phyloP scores from a whole-genome alignment of 1,139 yeast species.

The Geotrichum phurueaensis region DNA sequence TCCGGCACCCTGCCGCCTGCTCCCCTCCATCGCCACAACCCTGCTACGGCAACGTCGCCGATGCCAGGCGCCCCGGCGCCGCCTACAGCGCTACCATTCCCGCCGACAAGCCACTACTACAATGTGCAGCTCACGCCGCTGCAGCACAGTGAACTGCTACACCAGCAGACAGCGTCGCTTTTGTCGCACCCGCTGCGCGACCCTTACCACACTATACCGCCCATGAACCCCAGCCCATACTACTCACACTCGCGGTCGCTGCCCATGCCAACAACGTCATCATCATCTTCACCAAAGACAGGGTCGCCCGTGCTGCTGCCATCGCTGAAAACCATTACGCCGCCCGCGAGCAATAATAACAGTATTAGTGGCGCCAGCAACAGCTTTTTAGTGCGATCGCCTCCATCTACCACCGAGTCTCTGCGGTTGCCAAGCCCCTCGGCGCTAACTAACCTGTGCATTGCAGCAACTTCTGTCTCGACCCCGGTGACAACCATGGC shows the following conservation, averaged over 20 bases:
- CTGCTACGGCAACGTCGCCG: neutral
- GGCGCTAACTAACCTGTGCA: constrained; percentile 8
- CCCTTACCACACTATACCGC: neutral
- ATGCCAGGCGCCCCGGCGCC: neutral
- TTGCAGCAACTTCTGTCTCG: constrained; percentile 2
- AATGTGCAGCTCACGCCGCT: neutral
- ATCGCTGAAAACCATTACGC: neutral
- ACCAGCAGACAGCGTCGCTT: neutral
- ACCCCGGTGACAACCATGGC: neutral
- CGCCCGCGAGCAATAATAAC: neutral
- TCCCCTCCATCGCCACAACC: neutral
- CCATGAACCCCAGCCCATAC: neutral
- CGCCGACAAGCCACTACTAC: neutral
- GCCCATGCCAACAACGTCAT: neutral
- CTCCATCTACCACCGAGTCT: neutral
- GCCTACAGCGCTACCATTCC: neutral
- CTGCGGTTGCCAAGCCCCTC: neutral
- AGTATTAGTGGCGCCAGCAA: neutral
- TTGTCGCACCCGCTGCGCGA: neutral
- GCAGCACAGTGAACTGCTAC: neutral
- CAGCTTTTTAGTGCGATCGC: neutral
- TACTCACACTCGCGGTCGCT: neutral
- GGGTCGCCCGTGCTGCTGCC: constrained; percentile 1
- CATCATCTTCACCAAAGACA: neutral
- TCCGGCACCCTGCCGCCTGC: neutral